phyloP scores from a whole-genome alignment of 306 rosid genomes.

The Crataegus laevigata region DNA sequence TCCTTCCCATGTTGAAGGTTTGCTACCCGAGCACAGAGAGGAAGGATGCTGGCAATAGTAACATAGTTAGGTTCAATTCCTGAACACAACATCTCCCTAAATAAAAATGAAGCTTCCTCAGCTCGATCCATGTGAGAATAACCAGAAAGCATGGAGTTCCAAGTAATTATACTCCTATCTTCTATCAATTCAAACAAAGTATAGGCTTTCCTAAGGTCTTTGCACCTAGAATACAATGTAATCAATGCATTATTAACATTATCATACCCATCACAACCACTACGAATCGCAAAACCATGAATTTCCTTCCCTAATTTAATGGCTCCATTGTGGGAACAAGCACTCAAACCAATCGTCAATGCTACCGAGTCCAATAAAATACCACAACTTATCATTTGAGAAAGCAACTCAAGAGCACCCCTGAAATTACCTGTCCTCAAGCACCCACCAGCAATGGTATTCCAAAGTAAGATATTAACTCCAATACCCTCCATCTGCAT shows the following conservation, averaged over 20 bases:
- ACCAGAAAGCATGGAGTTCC: conserved; percentile 90
- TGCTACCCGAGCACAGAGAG: conserved; percentile 82
- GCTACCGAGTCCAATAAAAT: conserved; percentile 57
- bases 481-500: conserved; percentile 46
- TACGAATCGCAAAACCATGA: conserved; percentile 62
- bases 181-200: conserved; percentile 40
- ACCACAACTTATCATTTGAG: conserved; percentile 51
- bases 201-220: conserved; percentile 58
- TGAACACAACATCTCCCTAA: conserved; percentile 55
- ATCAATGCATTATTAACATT: conserved; percentile 62
- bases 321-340: conserved; percentile 67
- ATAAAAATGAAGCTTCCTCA: conserved; percentile 65
- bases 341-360: conserved; percentile 53
- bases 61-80: conserved; percentile 63
- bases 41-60: conserved; percentile 81
- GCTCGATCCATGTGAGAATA: conserved; percentile 51
- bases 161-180: conserved; percentile 50
- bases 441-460: conserved; percentile 70
- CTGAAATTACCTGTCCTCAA: conserved; percentile 39
- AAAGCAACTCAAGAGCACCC: conserved; percentile 54
- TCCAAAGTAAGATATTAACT: conserved; percentile 58
- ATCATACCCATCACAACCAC: conserved; percentile 30
- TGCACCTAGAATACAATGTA: conserved; percentile 87
- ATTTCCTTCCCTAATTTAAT: conserved; percentile 73
- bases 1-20: conserved; percentile 86